Base-by-base conservation (phyloP, 139 green algal genomes). In the Micromonas pusilla region DNA sequence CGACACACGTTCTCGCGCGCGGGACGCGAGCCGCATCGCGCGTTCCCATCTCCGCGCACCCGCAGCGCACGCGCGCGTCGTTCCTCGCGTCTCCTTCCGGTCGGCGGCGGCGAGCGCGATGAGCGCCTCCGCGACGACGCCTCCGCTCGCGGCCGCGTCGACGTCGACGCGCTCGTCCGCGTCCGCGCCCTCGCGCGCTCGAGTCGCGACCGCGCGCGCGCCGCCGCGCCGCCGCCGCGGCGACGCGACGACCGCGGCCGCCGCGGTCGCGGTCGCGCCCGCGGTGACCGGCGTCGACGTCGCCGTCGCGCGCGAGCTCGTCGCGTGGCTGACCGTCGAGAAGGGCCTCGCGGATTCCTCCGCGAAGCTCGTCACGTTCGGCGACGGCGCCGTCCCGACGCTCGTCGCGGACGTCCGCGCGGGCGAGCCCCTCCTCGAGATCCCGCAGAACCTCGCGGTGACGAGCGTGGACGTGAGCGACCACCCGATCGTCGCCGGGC, bases 391-490 rank as follows among this genome's bases (percentile, higher is more conserved):
- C 34, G 68, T 73, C 70, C 53, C 45, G 37, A 75, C 20, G 37
- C 68, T 75, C 37, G 23, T 21, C 23, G 32, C 26, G 37, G 38
- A 75, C 30, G 68, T 63, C 1, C 19, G 26, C 3, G 68, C 36
- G 25, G 68, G 37, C 21, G 78, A 88, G 72, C 72, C 83, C 19
- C 70, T 88, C 32, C 60, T 90, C 13, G 70, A 76, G 21, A 63
- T 97, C 1, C 89, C 93, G 0, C 89, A 92, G 62, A 83, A 88
- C 25, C 39, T 91, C 19, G 88, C 84, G 0, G 75, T 96, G 25
- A 97, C 93, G 0, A 74, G 70, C 0, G 85, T 92, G 3, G 93
- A 97, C 57, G 92, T 92, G 5, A 80, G 84, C 52, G 80, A 89
- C 20, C 83, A 95, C 57, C 54, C 83, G 0, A 65, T 89, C 25